A percentile compares a stretch with the other conserved stretches of the same genome.
These are phyloP conservation scores for Eleusine coracana DNA, from an alignment of 176 grass and related monocot genomes.

Conservation along the genomic window DNA sequence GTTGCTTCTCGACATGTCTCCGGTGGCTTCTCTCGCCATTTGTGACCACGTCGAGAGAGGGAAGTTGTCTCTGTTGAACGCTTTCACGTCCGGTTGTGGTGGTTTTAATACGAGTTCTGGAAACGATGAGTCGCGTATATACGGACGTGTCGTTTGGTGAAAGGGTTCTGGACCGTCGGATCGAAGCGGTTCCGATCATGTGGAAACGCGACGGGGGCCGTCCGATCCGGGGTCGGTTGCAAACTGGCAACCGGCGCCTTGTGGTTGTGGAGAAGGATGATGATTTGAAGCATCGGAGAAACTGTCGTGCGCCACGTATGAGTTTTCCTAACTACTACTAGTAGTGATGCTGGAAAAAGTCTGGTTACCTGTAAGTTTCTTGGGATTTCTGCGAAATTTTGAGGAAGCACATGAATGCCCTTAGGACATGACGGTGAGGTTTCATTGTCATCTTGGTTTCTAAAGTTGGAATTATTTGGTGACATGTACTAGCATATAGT, in stretches of 20 bases:
- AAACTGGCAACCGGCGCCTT: background rate
- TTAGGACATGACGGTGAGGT: too few relatives aligned
- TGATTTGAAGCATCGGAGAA: background rate
- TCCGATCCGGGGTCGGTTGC: background rate
- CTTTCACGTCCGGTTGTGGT: background rate
- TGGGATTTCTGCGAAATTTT: background rate
- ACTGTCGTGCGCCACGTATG: background rate
- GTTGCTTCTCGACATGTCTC: background rate
- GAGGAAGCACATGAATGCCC: background rate
- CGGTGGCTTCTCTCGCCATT: background rate
- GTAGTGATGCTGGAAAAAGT: too few relatives aligned
- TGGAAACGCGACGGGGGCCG: background rate
- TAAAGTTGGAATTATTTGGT: too few relatives aligned
- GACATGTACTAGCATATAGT: too few relatives aligned
- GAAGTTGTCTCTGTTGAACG: background rate
- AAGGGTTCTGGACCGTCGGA: background rate
- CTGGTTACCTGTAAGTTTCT: too few relatives aligned
- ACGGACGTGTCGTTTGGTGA: constrained; percentile 17
- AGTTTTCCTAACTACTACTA: background rate
- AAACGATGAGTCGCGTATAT: background rate
- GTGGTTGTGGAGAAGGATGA: too few relatives aligned
- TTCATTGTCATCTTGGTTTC: too few relatives aligned
- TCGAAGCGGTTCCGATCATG: background rate
- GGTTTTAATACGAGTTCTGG: background rate
- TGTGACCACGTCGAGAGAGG: background rate